Conservation (phyloP, 2,329 filamentous ascomycete genomes). For the Kalaharituber pfeilii region DNA sequence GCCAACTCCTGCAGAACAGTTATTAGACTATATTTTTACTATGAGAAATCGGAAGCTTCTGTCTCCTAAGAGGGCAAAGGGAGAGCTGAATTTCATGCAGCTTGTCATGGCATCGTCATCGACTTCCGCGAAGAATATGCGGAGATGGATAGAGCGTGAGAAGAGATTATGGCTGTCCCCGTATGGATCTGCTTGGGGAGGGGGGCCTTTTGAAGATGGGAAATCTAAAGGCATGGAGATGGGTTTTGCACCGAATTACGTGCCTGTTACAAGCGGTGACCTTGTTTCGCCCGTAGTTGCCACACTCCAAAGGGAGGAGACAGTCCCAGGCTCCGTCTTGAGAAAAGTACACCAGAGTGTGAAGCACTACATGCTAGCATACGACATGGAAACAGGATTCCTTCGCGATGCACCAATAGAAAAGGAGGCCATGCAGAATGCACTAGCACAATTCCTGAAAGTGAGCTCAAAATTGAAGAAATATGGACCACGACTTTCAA, state of each 20-base stretch:
- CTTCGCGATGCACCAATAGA: slow-evolving; percentile 15
- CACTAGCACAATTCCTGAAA: background rate
- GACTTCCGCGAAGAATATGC: background rate
- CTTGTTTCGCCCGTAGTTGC: background rate
- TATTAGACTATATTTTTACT: background rate
- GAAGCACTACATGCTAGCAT: slow-evolving; percentile 14
- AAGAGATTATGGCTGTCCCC: background rate
- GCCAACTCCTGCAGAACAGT: background rate
- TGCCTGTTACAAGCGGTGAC: background rate
- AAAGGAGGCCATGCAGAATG: background rate
- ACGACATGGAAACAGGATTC: slow-evolving; percentile 10
- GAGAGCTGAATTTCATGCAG: background rate
- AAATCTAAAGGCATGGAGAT: background rate
- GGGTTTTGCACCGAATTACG: background rate
- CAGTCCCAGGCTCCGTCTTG: background rate
- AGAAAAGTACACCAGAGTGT: slow-evolving; percentile 11
- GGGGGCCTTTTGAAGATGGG: background rate
- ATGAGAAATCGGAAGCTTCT: background rate
- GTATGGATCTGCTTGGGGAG: background rate
- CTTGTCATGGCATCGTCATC: background rate
- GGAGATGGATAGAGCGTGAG: background rate
- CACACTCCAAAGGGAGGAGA: background rate
- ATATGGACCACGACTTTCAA: background rate
- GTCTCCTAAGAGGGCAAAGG: background rate
- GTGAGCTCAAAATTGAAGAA: background rate